A percentile compares a stretch with the other conserved stretches of the same genome.
Conservation (phyloP, 768 basidiomycete genomes). For the Tylopilus sp. region DNA sequence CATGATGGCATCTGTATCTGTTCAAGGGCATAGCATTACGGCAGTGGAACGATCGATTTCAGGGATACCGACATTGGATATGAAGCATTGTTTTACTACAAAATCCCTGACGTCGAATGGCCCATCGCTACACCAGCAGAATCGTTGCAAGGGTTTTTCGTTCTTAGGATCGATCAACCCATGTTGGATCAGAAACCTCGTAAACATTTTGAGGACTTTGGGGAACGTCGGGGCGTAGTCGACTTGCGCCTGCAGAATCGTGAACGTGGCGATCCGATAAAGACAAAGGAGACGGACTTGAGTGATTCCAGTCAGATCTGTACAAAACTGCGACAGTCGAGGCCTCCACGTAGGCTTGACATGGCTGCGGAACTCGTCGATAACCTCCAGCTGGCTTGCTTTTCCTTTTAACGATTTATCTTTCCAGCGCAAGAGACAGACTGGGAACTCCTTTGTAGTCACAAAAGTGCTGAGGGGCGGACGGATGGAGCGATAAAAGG, state of each 20-base stretch:
- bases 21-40: conserved; percentile 10
- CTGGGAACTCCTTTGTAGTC: conserved; percentile 84
- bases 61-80: conserved; percentile 60
- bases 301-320: conserved; percentile 82
- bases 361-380: conserved; percentile 84
- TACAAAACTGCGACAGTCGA: conserved; percentile 79
- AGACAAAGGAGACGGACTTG: conserved; percentile 56
- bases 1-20: conserved; percentile 70
- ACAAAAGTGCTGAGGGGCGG: conserved; percentile 5
- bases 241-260: conserved; percentile 74
- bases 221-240: conserved; percentile 75
- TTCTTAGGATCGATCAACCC: conserved; percentile 61
- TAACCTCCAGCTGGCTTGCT: conserved; percentile 58
- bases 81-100: conserved; percentile 86
- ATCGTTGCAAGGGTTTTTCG: conserved; percentile 55
- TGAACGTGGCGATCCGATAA: not conserved
- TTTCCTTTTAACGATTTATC: conserved; percentile 49
- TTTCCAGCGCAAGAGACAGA: conserved; percentile 82
- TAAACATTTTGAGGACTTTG: conserved; percentile 59
- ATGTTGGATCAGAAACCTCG: conserved; percentile 65
- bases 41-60: conserved; percentile 7
- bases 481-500: conserved; percentile 15
- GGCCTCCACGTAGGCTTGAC: conserved; percentile 88
- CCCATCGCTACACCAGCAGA: conserved; percentile 83
- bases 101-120: conserved; percentile 84